Evolutionary conservation across 2,329 filamentous ascomycete species (phyloP), one percentile per base, ranked within the genome.

Genomic region (Botryotinia narcissicola): DNA sequence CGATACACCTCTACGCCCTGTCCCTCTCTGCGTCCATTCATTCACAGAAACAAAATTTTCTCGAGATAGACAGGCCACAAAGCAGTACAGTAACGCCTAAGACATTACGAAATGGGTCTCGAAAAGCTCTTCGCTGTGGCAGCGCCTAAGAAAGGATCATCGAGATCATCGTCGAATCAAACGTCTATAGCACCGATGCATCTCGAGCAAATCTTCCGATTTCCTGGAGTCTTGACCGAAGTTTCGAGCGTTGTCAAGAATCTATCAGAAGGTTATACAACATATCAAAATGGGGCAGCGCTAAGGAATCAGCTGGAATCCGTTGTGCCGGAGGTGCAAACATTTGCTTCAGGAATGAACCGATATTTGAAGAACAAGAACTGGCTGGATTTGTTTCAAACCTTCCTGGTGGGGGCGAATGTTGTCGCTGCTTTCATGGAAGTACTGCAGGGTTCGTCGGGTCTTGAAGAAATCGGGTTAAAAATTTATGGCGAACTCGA

Each of bases 351-450:
- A 29, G 71, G 71, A 20, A 69, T 73, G 37, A 73, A 73, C 6
- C 71, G 71, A 61, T 73, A 73, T 67, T 59, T 73, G 42, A 73
- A 73, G 42, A 73, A 73, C 20, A 73, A 73, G 40, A 69, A 73
- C 22, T 73, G 42, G 42, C 37, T 73, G 54, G 63, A 73, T n/a
- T 14, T 69, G 8, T 73, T 73, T 32, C 71, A 73, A 25, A 69
- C 71, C 20, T 73, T 73, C 22, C 9, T 73, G 40, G 71, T 73
- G 10, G 71, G 71, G 32, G 71, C 71, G 46, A 73, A 73, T 20
- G 54, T 73, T 73, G 71, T 73, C 35, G 71, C 71, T 12, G 66
- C 51, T 40, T 73, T 73, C 59, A 69, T 73, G 71, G 71, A 73
- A 48, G 71, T 73, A 40, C 29, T 73, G 29, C 71, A 73, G 37